Conservation (phyloP, 345 rosid species). For the Ceriops tagal region DNA sequence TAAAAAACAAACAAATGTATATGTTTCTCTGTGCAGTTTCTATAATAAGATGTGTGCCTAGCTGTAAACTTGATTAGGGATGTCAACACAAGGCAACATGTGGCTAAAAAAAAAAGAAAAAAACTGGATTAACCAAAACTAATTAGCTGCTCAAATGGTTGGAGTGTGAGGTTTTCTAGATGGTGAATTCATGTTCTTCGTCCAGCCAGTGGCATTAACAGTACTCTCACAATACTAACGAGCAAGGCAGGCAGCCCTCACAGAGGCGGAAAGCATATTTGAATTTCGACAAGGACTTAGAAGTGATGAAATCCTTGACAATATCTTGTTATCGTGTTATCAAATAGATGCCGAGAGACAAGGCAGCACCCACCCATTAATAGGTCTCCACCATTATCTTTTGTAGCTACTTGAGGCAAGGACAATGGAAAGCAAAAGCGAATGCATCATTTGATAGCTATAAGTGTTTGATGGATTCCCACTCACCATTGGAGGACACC, state of each 20-base stretch:
- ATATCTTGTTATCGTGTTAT: not conserved
- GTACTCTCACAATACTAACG: not conserved
- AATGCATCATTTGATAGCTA: not conserved
- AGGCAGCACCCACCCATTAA: not conserved
- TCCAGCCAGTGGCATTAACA: not conserved
- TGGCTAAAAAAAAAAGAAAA: not conserved
- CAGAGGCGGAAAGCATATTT: not conserved
- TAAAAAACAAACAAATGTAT: no score
- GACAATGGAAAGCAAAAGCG: conserved; percentile 3
- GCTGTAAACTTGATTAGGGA: no score
- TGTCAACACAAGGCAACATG: not conserved
- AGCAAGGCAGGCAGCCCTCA: no score
- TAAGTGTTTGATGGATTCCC: conserved; percentile 10
- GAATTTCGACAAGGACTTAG: not conserved
- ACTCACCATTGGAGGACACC: not conserved
- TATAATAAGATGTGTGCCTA: no score
- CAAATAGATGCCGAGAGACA: not conserved
- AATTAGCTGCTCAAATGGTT: not conserved
- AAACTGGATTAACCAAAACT: not conserved
- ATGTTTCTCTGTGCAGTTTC: no score
- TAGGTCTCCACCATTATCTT: not conserved
- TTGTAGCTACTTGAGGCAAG: not conserved
- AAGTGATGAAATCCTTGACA: not conserved
- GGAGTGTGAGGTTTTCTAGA: not conserved
- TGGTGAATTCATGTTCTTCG: not conserved